Base-by-base conservation (phyloP, 2,329 filamentous ascomycete species). In the Rhinocladiella mackenziei region DNA sequence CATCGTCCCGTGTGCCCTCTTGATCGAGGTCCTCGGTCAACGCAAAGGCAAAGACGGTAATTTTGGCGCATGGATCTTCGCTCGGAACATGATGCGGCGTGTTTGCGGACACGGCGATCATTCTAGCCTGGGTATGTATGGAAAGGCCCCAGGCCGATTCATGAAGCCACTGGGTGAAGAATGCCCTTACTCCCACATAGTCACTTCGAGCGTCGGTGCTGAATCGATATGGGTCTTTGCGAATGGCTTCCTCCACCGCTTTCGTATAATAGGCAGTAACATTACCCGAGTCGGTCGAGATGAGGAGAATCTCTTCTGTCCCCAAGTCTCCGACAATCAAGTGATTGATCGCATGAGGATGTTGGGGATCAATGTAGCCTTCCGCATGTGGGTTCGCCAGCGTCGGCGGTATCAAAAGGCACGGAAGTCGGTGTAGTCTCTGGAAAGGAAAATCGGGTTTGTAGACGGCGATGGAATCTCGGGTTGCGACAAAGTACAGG, bases 21-120 rank as follows among this genome's bases (percentile, higher is more conserved):
- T 8, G 10, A 11, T 43, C 45, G 17, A 46, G 51, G n/a, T 59
- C 38, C 30, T 68, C 62, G 2, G 69, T 64, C 39, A 83, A 66
- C 0, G 55, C 57, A 31, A 59, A 58, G 8, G 56, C 57, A 34
- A 58, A 58, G 17, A 59, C 52, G 13, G 55, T 58, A 17, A 58
- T 42, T 32, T 50, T 54, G 15, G 53, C 51, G 30, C 48, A 51
- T 17, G 43, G 41, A 43, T 56, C 53, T 13, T 49, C 54, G 30
- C 17, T 43, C n/a, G 39, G 20, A 20, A 46, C 33, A 23, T 50
- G 39, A 25, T 51, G 37, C 10, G 48, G 45, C 0, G 74, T 77
- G 61, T 98, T 98, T 0, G 86, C 81, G 56, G 85, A 86, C 28
- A 94, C 83, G 0, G 91, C 92, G 51, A 98, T 84, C 50, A 96